Evolutionary conservation across 1,284 basidiomycete species (phyloP).

Genomic region (Irpex rosettiformis): DNA sequence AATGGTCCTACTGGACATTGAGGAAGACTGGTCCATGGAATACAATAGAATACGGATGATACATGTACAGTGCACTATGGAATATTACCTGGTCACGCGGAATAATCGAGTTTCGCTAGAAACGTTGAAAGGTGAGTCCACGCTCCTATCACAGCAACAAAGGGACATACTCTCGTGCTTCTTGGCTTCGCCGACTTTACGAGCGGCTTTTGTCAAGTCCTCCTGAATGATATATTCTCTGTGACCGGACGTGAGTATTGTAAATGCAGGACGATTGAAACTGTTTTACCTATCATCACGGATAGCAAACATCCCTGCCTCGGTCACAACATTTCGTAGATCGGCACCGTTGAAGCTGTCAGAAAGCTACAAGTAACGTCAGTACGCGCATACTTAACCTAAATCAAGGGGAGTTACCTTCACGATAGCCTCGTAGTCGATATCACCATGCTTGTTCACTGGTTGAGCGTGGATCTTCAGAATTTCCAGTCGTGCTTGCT

Average conservation of each 20-base stretch:
- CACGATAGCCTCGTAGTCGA: slow-evolving; percentile 96
- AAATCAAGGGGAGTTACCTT: slow-evolving; percentile 53
- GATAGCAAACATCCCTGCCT: slow-evolving; percentile 99
- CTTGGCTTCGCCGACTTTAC: slow-evolving; percentile 95
- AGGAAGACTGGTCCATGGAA: not conserved
- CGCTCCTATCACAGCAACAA: no score
- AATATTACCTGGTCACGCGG: slow-evolving; percentile 31
- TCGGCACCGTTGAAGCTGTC: slow-evolving; percentile 97
- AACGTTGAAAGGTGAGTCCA: no score
- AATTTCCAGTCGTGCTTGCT: slow-evolving; percentile 93
- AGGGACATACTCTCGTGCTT: slow-evolving; percentile 89
- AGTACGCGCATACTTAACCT: not conserved
- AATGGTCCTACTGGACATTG: no score
- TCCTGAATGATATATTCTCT: slow-evolving; percentile 93
- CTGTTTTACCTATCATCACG: slow-evolving; percentile 79
- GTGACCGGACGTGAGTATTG: slow-evolving; percentile 11
- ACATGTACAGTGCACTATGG: not conserved
- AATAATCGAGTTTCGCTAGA: slow-evolving; percentile 61
- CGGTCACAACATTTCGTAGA: slow-evolving; percentile 94
- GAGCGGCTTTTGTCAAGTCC: slow-evolving; percentile 96
- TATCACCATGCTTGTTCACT: slow-evolving; percentile 93
- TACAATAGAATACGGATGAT: not conserved
- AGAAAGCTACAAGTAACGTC: slow-evolving; percentile 51
- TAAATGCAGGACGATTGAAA: not conserved
- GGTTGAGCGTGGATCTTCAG: slow-evolving; percentile 96